Conservation (phyloP, 2,329 filamentous ascomycete species). For the Aureobasidium lini region DNA sequence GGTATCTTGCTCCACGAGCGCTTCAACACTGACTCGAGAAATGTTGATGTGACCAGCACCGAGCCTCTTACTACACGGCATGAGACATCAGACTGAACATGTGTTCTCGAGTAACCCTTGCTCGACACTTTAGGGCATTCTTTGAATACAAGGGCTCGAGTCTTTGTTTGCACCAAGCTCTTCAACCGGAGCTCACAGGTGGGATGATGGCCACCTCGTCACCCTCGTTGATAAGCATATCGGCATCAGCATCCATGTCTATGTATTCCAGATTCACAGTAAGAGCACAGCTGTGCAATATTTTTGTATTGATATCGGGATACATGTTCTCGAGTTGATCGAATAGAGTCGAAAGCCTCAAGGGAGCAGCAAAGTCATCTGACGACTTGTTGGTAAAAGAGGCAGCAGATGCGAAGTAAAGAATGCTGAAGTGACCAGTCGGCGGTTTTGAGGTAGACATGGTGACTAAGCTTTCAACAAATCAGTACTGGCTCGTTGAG, state of each 20-base stretch:
- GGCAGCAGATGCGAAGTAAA: constrained; percentile 73
- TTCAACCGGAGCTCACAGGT: constrained; percentile 75
- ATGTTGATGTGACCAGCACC: too few species aligned
- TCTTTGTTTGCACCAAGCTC: background rate
- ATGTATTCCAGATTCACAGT: constrained; percentile 79
- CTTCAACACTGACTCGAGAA: too few species aligned
- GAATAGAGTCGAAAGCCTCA: constrained; percentile 58
- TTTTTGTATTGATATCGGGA: constrained; percentile 58
- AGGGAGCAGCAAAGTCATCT: constrained; percentile 59
- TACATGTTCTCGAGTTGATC: constrained; percentile 61
- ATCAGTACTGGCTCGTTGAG: background rate
- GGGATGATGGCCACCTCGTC: constrained; percentile 86
- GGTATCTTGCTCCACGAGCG: too few species aligned
- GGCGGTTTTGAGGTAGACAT: constrained; percentile 44
- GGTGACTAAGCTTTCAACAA: background rate
- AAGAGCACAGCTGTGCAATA: constrained; percentile 66
- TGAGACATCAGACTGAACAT: too few species aligned
- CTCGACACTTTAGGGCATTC: too few species aligned
- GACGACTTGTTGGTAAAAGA: constrained; percentile 62
- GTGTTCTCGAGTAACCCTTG: too few species aligned
- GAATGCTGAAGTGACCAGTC: constrained; percentile 63
- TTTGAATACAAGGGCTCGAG: too few species aligned
- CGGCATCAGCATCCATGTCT: constrained; percentile 51
- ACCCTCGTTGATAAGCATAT: constrained; percentile 55
- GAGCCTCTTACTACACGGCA: too few species aligned